A percentile compares a stretch with the other conserved stretches of the same genome.
Conservation (phyloP, 176 grass and related monocot genomes). For the Aegilops bicornis region DNA sequence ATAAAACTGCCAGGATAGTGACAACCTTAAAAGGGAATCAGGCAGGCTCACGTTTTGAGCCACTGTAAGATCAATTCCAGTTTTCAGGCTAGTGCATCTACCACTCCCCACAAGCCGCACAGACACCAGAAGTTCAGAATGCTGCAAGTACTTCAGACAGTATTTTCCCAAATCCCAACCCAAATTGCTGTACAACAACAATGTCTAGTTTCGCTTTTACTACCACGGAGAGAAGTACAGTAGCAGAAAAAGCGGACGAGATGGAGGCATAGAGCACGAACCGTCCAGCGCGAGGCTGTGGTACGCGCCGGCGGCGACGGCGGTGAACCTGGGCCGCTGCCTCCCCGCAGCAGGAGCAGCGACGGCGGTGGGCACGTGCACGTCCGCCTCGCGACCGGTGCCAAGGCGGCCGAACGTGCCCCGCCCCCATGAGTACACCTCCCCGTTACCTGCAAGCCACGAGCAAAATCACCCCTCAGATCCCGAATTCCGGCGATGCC, state of each 20-base stretch:
- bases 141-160: neutral
- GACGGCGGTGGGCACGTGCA: slow-evolving; percentile 49
- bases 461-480: slow-evolving; percentile 5
- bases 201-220: neutral
- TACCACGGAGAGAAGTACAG: neutral
- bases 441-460: slow-evolving; percentile 64
- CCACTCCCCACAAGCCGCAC: neutral
- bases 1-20: neutral
- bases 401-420: slow-evolving; percentile 86
- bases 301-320: slow-evolving; percentile 74
- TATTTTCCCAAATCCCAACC: neutral
- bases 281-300: slow-evolving; percentile 88
- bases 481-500: neutral
- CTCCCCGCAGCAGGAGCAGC: neutral
- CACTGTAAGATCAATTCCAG: neutral
- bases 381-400: slow-evolving; percentile 65
- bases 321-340: slow-evolving; percentile 50
- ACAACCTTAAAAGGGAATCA: neutral
- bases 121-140: neutral
- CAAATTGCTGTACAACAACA: neutral
- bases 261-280: slow-evolving; percentile 19
- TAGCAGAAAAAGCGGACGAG: neutral
- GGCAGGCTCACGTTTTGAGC: neutral
- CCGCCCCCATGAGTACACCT: slow-evolving; percentile 86
- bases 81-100: neutral